Evolutionary conservation across 331 rosid species (phyloP).

Genomic region (Malus hybrid): DNA sequence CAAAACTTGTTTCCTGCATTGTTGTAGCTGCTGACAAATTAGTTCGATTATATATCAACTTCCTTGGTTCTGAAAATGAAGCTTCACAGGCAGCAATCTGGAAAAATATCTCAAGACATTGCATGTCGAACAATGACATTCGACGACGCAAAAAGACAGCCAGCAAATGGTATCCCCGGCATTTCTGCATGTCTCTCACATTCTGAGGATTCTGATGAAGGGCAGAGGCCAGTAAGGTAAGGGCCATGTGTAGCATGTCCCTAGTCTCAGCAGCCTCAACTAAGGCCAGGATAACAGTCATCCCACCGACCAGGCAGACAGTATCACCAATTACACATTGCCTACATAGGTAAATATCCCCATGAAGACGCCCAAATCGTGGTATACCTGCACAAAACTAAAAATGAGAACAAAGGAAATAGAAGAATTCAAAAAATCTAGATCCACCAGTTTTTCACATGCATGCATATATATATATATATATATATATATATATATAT

Average conservation of each 20-base stretch:
- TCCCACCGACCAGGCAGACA: conserved; percentile 83
- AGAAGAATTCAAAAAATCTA: background rate
- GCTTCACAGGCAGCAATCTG: conserved; percentile 99
- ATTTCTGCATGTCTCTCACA: conserved; percentile 89
- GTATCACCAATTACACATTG: conserved; percentile 87
- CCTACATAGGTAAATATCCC: conserved; percentile 75
- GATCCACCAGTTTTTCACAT: background rate
- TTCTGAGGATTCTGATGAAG: conserved; percentile 95
- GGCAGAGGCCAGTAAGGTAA: conserved; percentile 74
- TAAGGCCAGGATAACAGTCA: conserved; percentile 82
- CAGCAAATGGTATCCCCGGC: conserved; percentile 93
- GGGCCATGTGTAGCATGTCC: conserved; percentile 97
- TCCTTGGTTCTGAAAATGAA: conserved; percentile 96
- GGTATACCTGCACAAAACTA: conserved; percentile 73
- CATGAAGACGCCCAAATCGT: conserved; percentile 96
- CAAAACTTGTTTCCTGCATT: conserved; percentile 60
- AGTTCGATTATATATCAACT: conserved; percentile 43
- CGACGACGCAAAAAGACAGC: conserved; percentile 84
- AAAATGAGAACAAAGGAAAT: conserved; percentile 12
- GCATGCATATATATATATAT: no score
- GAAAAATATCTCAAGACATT: conserved; percentile 89
- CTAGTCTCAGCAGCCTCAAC: conserved; percentile 96
- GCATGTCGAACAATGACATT: conserved; percentile 96
- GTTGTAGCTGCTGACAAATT: conserved; percentile 52
- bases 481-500: no score